A percentile compares a stretch with the other conserved stretches of the same genome.
phyloP scores from a whole-genome alignment of 1,284 basidiomycete species.

The Wallemia mellicola region DNA sequence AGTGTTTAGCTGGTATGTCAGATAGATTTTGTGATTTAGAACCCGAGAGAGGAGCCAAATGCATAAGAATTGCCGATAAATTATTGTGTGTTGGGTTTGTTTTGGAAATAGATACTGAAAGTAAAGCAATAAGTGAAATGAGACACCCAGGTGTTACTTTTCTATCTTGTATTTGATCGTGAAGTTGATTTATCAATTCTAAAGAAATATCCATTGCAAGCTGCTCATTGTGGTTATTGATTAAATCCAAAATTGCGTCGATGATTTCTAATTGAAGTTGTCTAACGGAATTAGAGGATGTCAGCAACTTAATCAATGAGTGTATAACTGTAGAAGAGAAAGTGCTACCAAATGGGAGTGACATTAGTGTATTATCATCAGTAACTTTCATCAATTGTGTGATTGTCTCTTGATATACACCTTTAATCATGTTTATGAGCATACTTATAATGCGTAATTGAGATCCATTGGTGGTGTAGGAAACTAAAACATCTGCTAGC shows the following conservation, averaged over 20 bases:
- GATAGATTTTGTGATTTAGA: not conserved
- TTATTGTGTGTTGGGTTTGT: not conserved
- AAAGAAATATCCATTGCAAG: not conserved
- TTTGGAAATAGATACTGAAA: not conserved
- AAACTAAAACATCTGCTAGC: not conserved
- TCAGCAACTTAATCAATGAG: not conserved
- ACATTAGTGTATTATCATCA: not conserved
- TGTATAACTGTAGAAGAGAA: not conserved
- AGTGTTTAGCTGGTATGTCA: not conserved
- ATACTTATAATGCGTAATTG: not conserved
- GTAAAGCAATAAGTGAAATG: not conserved
- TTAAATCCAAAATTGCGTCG: not conserved
- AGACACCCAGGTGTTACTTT: not conserved
- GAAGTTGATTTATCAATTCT: not conserved
- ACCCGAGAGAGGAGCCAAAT: not conserved
- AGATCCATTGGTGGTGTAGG: not conserved
- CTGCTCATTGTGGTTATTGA: not conserved
- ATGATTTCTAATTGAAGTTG: not conserved
- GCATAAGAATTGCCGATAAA: not conserved
- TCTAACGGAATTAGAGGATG: not conserved
- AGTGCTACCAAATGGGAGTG: not conserved
- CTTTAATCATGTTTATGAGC: not conserved
- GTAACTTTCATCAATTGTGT: not conserved
- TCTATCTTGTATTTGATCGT: not conserved
- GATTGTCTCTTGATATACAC: not conserved